Base-by-base conservation (phyloP, 345 rosid genomes). In the Aurinia saxatilis region DNA sequence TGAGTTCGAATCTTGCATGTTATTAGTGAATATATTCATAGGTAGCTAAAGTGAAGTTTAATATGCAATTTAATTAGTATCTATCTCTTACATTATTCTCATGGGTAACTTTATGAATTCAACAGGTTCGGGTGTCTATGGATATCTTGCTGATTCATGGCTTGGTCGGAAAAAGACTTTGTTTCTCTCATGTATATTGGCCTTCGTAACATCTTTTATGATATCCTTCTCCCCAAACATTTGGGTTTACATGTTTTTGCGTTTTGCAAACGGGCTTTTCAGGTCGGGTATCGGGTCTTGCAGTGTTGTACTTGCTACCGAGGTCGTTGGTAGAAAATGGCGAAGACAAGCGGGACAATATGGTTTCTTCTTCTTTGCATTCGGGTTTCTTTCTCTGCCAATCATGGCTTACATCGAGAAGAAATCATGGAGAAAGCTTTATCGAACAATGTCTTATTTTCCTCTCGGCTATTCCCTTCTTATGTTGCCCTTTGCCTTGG, bases 301-400 rank as follows among this genome's bases (percentile, higher is more conserved):
- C 57, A 82, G 90, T 27, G 81, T 86, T n/a, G 97, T 90, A 30
- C 86, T 90, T 0, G 71, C 91, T 0, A 86, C 95, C 0, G 95
- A 86, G 51, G 78, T 66, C 0, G 96, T 89, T 1, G 87, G 91
- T 29, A 78, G 82, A 1, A 86, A 86, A 70, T 81, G 89, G 86
- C 75, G 95, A 0, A 86, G 91, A 2, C 89, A 81, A 66, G 87
- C 82, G 4, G 89, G 96, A 5, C 89, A 86, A 42, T 86, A 75
- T 25, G 88, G 91, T 21, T 86, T 89, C 79, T 79, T 84, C 67
- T 79, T 89, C 70, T 86, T 82, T 86, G 67, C 91, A 3, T 64
- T 53, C 7, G 95, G 96, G 10, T 82, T 89, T 50, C 57, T 84
- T 15, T 82, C 91, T n/a, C 79, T 89, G 0, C 89, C 91, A 4